These are phyloP conservation scores for Luvunga scandens DNA, from an alignment of 345 rosid species.

Conservation along the genomic window DNA sequence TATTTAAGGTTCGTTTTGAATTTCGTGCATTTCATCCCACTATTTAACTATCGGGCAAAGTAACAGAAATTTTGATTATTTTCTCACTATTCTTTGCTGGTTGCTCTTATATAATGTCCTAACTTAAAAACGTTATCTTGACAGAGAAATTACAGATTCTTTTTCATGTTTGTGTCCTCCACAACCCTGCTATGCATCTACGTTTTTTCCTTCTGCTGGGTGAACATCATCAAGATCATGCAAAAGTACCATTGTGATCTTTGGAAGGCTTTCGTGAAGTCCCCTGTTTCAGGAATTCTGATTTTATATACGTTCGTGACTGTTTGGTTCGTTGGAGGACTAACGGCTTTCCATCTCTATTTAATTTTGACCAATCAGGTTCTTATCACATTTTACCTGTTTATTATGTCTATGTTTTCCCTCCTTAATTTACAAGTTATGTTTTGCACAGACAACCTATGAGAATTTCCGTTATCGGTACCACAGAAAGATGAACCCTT, in stretches of 20 bases:
- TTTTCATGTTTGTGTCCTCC: constrained; percentile 91
- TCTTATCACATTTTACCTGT: not conserved
- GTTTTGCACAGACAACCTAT: constrained; percentile 73
- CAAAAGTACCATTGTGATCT: constrained; percentile 38
- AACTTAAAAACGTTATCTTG: constrained; percentile 25
- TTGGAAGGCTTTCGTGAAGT: constrained; percentile 63
- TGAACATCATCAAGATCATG: constrained; percentile 67
- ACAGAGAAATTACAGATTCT: constrained; percentile 94
- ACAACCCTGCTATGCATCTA: constrained; percentile 81
- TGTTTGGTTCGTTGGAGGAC: constrained; percentile 93
- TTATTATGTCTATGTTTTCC: not conserved
- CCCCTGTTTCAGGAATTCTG: constrained; percentile 75
- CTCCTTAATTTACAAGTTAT: not conserved
- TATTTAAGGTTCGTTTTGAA: not conserved
- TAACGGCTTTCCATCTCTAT: constrained; percentile 82
- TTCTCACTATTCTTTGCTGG: not conserved
- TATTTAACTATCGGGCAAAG: not conserved
- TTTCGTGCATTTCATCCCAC: not conserved
- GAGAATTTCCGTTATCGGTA: constrained; percentile 80
- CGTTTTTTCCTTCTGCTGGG: constrained; percentile 75
- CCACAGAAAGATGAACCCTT: constrained; percentile 64
- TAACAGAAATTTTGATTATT: not conserved
- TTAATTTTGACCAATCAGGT: constrained; percentile 84
- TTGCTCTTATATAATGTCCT: constrained; percentile 10
- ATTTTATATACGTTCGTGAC: constrained; percentile 66